phyloP scores from a whole-genome alignment of 2,329 filamentous ascomycete genomes.

The Colletotrichum lentis region DNA sequence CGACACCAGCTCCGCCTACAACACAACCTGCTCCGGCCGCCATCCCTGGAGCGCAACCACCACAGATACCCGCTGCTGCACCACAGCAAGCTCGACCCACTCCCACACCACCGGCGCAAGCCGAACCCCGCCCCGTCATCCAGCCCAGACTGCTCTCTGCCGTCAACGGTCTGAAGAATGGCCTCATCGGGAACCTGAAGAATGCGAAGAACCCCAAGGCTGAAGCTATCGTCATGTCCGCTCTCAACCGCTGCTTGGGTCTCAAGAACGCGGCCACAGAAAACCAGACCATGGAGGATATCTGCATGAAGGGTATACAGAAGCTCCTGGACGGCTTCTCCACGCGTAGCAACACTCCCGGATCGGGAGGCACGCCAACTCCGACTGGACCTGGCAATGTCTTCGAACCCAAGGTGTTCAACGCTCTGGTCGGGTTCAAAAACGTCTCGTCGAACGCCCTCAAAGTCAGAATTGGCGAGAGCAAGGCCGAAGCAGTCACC shows the following conservation, averaged over 20 bases:
- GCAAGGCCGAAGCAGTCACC: conserved; percentile 56
- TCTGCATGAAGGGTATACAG: conserved; percentile 55
- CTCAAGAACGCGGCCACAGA: conserved; percentile 56
- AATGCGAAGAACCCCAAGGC: conserved; percentile 54
- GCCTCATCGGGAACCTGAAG: conserved; percentile 56
- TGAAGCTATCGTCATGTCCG: conserved; percentile 61
- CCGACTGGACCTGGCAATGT: conserved; percentile 35
- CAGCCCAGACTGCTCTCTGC: conserved; percentile 54
- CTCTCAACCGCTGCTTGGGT: conserved; percentile 60
- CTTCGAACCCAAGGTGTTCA: conserved; percentile 52
- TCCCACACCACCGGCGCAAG: conserved; percentile 32
- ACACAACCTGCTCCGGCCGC: conserved; percentile 26
- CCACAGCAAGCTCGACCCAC: conserved; percentile 35
- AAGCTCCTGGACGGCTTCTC: conserved; percentile 56
- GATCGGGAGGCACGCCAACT: conserved; percentile 42
- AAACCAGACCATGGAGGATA: conserved; percentile 57
- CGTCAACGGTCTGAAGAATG: conserved; percentile 57
- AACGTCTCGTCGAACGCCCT: conserved; percentile 55
- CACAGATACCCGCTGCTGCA: conserved; percentile 31
- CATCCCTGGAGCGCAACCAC: conserved; percentile 28
- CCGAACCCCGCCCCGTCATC: conserved; percentile 49
- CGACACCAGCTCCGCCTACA: conserved; percentile 22
- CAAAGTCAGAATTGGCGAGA: conserved; percentile 50
- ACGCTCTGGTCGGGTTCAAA: conserved; percentile 56
- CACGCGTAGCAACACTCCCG: conserved; percentile 47